Conservation (phyloP, 371 early-diverging fungal species). For the Apophysomyces elegans region DNA sequence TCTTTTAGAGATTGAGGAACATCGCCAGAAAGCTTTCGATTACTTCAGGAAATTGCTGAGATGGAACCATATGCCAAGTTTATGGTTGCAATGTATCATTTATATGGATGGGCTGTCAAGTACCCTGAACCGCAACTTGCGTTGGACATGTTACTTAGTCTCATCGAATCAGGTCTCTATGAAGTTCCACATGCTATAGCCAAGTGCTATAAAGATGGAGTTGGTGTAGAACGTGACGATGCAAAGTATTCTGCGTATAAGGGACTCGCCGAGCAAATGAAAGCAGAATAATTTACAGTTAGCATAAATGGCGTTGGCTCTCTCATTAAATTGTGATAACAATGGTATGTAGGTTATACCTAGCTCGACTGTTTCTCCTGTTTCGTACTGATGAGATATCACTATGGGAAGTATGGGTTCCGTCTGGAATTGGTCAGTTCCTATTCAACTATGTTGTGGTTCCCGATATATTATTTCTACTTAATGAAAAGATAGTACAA, state of each 20-base stretch:
- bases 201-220: slow-evolving; percentile 28
- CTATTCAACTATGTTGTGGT: no score
- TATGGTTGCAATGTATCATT: slow-evolving; percentile 31
- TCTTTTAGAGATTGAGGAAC: background rate
- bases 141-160: slow-evolving; percentile 16
- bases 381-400: no score
- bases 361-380: no score
- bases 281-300: background rate
- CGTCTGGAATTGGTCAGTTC: no score
- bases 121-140: slow-evolving; percentile 15
- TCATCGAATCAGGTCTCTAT: slow-evolving; percentile 18
- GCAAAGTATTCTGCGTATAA: slow-evolving; percentile 5
- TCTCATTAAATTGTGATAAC: no score
- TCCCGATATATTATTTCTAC: no score
- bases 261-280: slow-evolving; percentile 13
- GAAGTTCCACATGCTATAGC: slow-evolving; percentile 23
- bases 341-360: no score
- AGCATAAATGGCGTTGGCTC: no score
- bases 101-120: slow-evolving; percentile 24
- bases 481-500: no score
- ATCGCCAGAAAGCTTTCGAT: slow-evolving; percentile 18
- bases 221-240: slow-evolving; percentile 21
- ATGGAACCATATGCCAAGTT: slow-evolving; percentile 18
- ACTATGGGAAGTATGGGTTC: no score
- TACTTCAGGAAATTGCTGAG: slow-evolving; percentile 11